phyloP scores from a whole-genome alignment of 805 yeast genomes.

The Yamadazyma olivae region DNA sequence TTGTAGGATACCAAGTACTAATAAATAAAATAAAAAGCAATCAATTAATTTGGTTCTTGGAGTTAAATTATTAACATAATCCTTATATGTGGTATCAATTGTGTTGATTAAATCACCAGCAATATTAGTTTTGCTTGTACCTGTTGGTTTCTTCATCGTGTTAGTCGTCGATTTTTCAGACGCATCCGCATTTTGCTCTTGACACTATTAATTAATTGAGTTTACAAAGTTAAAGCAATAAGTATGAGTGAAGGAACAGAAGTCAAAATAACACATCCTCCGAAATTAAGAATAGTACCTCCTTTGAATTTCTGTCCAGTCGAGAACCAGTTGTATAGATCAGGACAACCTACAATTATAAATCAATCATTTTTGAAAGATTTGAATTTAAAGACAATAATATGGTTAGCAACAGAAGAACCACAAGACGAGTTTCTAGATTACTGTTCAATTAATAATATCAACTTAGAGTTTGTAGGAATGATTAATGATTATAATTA shows the following conservation, averaged over 20 bases:
- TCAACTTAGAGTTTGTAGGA: conserved; percentile 79
- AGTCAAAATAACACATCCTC: conserved; percentile 43
- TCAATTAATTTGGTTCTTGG: conserved; percentile 68
- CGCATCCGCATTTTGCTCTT: too few relatives aligned
- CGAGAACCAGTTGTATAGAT: conserved; percentile 78
- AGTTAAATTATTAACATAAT: conserved; percentile 33
- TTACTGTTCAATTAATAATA: conserved; percentile 70
- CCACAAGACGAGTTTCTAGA: conserved; percentile 86
- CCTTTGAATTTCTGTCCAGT: conserved; percentile 96
- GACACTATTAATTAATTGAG: too few relatives aligned
- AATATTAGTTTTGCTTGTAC: background rate
- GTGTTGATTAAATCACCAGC: conserved; percentile 12
- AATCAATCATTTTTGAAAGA: conserved; percentile 83
- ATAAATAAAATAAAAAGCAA: conserved; percentile 69
- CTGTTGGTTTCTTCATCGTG: conserved; percentile 1
- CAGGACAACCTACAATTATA: conserved; percentile 94
- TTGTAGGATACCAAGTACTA: conserved; percentile 72
- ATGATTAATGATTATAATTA: conserved; percentile 59
- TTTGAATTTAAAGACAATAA: conserved; percentile 70
- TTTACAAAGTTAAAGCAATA: background rate
- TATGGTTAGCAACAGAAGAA: conserved; percentile 96
- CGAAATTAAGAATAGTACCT: conserved; percentile 73
- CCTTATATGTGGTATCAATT: conserved; percentile 30
- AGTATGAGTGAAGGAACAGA: background rate
- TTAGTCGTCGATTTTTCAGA: background rate